These are phyloP conservation scores for Boletus tomentosulus DNA, from an alignment of 768 basidiomycete species.

Conservation along the genomic window DNA sequence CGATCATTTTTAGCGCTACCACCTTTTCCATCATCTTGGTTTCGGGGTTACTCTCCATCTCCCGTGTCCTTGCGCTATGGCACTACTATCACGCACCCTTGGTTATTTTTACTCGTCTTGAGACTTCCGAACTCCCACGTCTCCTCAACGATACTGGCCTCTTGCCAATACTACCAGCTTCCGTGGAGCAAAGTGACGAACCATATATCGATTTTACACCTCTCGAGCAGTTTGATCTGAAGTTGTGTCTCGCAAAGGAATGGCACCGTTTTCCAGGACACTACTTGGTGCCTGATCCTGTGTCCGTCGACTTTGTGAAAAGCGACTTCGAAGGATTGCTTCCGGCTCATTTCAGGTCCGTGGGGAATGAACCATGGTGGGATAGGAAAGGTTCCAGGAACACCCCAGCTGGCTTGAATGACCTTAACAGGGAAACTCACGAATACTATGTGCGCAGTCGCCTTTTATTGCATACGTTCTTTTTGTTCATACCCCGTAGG, in stretches of 20 bases:
- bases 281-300: conserved; percentile 79
- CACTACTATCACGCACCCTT: conserved; percentile 91
- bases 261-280: conserved; percentile 95
- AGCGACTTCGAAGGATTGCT: conserved; percentile 88
- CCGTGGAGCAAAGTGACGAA: conserved; percentile 41
- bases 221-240: conserved; percentile 65
- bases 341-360: conserved; percentile 67
- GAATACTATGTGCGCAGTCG: conserved; percentile 67
- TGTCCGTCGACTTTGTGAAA: conserved; percentile 85
- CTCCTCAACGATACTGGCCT: conserved; percentile 72
- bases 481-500: conserved; percentile 39
- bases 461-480: neutral
- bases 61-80: conserved; percentile 78
- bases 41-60: conserved; percentile 66
- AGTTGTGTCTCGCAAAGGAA: conserved; percentile 87
- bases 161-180: conserved; percentile 44
- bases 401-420: conserved; percentile 72
- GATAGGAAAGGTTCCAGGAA: conserved; percentile 54
- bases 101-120: conserved; percentile 63
- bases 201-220: conserved; percentile 61
- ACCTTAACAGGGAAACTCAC: conserved; percentile 75
- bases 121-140: conserved; percentile 74
- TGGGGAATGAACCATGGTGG: conserved; percentile 26
- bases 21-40: conserved; percentile 68
- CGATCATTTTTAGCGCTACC: conserved; percentile 68